These are phyloP conservation scores for Xylaria hypoxylon DNA, from an alignment of 2,329 filamentous ascomycete genomes.

Conservation along the genomic window DNA sequence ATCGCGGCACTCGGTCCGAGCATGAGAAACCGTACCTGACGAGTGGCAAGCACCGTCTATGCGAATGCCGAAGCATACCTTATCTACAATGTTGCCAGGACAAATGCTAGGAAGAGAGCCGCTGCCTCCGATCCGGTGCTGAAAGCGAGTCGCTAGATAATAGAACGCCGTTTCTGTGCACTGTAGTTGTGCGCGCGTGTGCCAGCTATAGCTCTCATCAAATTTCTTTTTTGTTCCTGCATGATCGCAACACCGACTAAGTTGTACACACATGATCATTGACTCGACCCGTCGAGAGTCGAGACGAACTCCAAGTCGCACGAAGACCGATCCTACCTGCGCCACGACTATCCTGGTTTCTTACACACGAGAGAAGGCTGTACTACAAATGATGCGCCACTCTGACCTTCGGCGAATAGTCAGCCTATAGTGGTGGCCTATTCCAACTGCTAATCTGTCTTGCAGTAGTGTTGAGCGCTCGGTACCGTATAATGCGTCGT, in stretches of 20 bases:
- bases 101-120: background rate
- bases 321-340: slow-evolving; percentile 4
- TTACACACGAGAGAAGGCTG: slow-evolving; percentile 16
- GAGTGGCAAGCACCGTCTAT: background rate
- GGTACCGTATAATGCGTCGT: background rate
- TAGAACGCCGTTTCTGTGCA: background rate
- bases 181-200: slow-evolving; percentile 1
- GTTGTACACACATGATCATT: slow-evolving; percentile 1
- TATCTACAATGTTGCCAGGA: background rate
- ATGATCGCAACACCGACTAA: background rate
- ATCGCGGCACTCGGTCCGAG: background rate
- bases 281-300: background rate
- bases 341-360: slow-evolving; percentile 13
- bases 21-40: no score
- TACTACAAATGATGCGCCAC: background rate
- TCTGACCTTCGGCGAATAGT: slow-evolving; percentile 3
- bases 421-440: no score
- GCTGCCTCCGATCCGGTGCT: background rate
- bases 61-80: background rate
- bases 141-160: slow-evolving; percentile 4
- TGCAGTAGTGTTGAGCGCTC: no score
- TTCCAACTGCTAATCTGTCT: background rate
- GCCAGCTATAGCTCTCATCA: background rate
- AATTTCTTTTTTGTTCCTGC: slow-evolving; percentile 26
- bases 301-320: slow-evolving; percentile 10